These are phyloP conservation scores for Kockovaella imperatae DNA, from an alignment of 768 basidiomycete species.

Conservation along the genomic window DNA sequence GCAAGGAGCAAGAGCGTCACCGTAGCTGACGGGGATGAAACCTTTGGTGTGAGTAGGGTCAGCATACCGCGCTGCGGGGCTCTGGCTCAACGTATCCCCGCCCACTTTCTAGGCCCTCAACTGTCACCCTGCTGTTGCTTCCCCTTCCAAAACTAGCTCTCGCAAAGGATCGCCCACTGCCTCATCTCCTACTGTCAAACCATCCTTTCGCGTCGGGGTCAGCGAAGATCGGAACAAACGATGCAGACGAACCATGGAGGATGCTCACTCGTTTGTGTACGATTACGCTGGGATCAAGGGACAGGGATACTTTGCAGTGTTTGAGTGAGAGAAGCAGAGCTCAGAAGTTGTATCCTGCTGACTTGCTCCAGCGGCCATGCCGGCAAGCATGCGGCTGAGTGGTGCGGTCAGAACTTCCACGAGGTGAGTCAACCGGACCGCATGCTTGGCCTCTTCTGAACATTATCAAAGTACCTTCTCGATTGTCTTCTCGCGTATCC, in stretches of 20 bases:
- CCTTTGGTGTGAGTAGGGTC: conserved; percentile 58
- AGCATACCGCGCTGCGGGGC: background rate
- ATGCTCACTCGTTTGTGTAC: conserved; percentile 90
- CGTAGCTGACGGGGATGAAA: conserved; percentile 64
- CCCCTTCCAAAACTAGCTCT: background rate
- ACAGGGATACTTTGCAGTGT: conserved; percentile 96
- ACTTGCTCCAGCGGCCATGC: conserved; percentile 62
- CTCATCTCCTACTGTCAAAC: no score
- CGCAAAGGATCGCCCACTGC: conserved; percentile 1
- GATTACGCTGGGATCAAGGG: conserved; percentile 86
- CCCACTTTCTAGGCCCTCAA: conserved; percentile 58
- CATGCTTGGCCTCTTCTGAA: background rate
- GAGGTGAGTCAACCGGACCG: conserved; percentile 50
- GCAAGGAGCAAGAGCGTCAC: conserved; percentile 76
- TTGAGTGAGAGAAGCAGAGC: conserved; percentile 61
- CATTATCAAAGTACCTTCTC: conserved; percentile 54
- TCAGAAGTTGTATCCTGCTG: background rate
- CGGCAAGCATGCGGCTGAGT: conserved; percentile 96
- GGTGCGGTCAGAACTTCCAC: conserved; percentile 96
- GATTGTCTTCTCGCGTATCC: conserved; percentile 59
- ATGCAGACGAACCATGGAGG: conserved; percentile 89
- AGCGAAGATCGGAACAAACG: conserved; percentile 73
- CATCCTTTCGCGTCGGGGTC: conserved; percentile 61
- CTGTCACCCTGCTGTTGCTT: conserved; percentile 54
- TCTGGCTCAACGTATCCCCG: background rate